A percentile compares a stretch with the other conserved stretches of the same genome.
Evolutionary conservation across 495 filamentous ascomycete genomes (phyloP).

Genomic region (Penicillium riverlandense): DNA sequence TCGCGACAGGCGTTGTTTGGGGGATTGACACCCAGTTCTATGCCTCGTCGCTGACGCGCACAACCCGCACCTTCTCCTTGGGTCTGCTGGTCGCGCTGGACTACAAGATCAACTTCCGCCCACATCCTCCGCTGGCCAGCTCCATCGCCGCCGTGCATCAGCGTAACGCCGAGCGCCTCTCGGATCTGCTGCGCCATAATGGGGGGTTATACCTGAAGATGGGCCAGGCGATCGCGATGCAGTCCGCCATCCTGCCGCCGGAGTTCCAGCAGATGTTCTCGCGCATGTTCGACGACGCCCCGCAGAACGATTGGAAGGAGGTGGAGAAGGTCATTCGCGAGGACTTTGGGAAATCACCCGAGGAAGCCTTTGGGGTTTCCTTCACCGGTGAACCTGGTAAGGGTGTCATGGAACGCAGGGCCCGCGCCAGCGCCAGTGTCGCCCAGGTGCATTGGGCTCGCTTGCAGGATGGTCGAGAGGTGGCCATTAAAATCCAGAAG

Average conservation of each 20-base stretch:
- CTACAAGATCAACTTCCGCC: constrained; percentile 94
- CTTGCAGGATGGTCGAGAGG: constrained; percentile 74
- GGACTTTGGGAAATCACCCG: constrained; percentile 75
- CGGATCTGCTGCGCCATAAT: constrained; percentile 71
- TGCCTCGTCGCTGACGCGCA: constrained; percentile 69
- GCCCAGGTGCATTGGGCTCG: constrained; percentile 96
- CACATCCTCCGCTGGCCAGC: constrained; percentile 59
- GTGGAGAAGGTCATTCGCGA: constrained; percentile 79
- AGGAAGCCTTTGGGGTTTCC: constrained; percentile 85
- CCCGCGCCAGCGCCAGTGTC: constrained; percentile 82
- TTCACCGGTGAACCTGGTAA: constrained; percentile 59
- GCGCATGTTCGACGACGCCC: constrained; percentile 96
- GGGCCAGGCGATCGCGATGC: constrained; percentile 97
- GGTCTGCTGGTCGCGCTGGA: constrained; percentile 80
- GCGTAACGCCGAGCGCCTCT: constrained; percentile 75
- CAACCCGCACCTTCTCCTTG: constrained; percentile 68
- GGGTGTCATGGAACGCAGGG: constrained; percentile 81
- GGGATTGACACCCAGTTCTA: constrained; percentile 65
- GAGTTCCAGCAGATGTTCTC: constrained; percentile 95
- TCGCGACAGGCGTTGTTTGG: constrained; percentile 53
- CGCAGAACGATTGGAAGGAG: constrained; percentile 87
- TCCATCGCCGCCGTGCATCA: constrained; percentile 67
- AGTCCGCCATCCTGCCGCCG: constrained; percentile 83
- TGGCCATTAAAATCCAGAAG: constrained; percentile 96
- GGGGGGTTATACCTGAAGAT: constrained; percentile 96